phyloP scores from a whole-genome alignment of 768 basidiomycete genomes.

The Lyophyllum semitale region DNA sequence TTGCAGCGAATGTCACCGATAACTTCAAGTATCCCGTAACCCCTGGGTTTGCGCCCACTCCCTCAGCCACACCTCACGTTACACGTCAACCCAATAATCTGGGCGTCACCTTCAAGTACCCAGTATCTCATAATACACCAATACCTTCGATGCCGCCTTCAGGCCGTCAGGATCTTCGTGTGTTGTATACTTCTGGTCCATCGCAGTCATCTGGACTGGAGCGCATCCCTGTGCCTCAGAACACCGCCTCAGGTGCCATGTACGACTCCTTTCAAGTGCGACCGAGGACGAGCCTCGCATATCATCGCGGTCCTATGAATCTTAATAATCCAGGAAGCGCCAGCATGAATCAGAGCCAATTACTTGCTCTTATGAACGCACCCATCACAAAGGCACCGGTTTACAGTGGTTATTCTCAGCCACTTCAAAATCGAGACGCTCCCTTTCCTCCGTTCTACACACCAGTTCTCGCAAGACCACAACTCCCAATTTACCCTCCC shows the following conservation, averaged over 20 bases:
- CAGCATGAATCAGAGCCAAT: slow-evolving; percentile 55
- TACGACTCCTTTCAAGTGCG: slow-evolving; percentile 44
- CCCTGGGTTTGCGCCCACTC: slow-evolving; percentile 1
- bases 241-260: slow-evolving; percentile 1
- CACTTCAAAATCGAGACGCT: not conserved
- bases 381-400: slow-evolving; percentile 9
- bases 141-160: slow-evolving; percentile 26
- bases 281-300: slow-evolving; percentile 48
- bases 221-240: not conserved
- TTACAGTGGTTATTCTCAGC: not conserved
- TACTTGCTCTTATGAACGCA: slow-evolving; percentile 45
- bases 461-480: not conserved
- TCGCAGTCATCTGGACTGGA: not conserved
- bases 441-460: not conserved
- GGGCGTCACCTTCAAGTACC: slow-evolving; percentile 14
- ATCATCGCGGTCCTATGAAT: slow-evolving; percentile 35
- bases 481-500: not conserved
- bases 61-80: not conserved
- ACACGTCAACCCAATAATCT: not conserved
- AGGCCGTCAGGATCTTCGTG: slow-evolving; percentile 22
- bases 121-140: slow-evolving; percentile 18
- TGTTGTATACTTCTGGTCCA: slow-evolving; percentile 36
- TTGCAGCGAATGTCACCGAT: slow-evolving; percentile 5
- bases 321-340: slow-evolving; percentile 32
- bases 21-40: slow-evolving; percentile 7